phyloP scores from a whole-genome alignment of 768 basidiomycete species.

The Rhizopogon roseolus region DNA sequence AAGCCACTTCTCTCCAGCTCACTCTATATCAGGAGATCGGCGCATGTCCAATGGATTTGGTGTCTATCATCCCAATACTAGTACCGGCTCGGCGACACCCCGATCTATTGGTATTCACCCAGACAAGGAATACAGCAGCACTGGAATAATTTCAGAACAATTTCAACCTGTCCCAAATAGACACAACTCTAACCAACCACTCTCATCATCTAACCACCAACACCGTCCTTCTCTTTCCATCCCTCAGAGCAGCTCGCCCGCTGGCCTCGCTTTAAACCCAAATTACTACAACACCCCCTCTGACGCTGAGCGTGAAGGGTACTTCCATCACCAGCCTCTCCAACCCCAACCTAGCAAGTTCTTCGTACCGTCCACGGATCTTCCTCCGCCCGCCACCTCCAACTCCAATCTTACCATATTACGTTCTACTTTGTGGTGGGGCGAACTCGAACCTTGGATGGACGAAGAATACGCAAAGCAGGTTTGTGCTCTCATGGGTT shows the following conservation, averaged over 20 bases:
- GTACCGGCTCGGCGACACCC: constrained; percentile 22
- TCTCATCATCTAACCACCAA: constrained; percentile 40
- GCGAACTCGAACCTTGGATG: constrained; percentile 94
- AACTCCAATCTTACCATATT: constrained; percentile 24
- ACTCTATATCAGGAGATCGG: constrained; percentile 17
- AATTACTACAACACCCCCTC: constrained; percentile 12
- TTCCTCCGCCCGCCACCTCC: constrained; percentile 21
- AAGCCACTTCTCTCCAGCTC: constrained; percentile 10
- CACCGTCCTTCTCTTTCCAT: constrained; percentile 35
- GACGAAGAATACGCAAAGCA: constrained; percentile 92
- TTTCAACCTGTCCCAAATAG: constrained; percentile 32
- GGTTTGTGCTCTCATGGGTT: constrained; percentile 81
- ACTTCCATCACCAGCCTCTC: constrained; percentile 11
- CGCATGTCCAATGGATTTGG: constrained; percentile 12
- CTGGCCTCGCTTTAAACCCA: constrained; percentile 13
- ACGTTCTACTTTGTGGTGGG: constrained; percentile 76
- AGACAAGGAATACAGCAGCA: constrained; percentile 31
- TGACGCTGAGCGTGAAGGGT: constrained; percentile 17
- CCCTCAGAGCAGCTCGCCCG: constrained; percentile 17
- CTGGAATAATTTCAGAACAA: constrained; percentile 18
- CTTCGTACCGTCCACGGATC: constrained; percentile 8
- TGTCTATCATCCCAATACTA: constrained; percentile 12
- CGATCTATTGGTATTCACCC: constrained; percentile 31
- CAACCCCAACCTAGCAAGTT: constrained; percentile 15
- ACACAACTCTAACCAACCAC: constrained; percentile 21